Evolutionary conservation across 805 yeast genomes (phyloP).

Genomic region (baker's yeast (Saccharomyces cerevisiae)): DNA sequence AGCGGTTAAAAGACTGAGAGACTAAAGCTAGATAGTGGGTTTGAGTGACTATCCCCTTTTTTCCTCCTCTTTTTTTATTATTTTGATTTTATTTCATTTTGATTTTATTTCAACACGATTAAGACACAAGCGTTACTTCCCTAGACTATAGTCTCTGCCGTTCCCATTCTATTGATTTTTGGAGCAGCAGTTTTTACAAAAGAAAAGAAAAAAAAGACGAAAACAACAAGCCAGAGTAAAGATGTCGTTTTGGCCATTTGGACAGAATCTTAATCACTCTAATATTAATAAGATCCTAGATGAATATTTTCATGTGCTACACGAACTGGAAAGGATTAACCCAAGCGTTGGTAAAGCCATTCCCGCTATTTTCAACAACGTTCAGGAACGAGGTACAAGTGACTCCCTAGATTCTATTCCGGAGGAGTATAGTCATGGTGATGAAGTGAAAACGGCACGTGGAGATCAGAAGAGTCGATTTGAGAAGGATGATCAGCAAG

Average conservation of each 20-base stretch:
- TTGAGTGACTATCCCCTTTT: not conserved
- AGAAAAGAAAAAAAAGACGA: not conserved
- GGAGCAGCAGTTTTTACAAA: not conserved
- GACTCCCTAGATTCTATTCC: not conserved
- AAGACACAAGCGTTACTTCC: not conserved
- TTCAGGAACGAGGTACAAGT: not conserved
- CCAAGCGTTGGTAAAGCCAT: slow-evolving; percentile 11
- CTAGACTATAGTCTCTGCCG: not conserved
- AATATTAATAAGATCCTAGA: slow-evolving; percentile 35
- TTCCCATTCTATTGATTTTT: not conserved
- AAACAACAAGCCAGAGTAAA: not conserved
- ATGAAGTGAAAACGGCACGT: not conserved
- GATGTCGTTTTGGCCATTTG: slow-evolving; percentile 42
- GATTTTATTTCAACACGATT: not conserved
- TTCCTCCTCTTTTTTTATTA: not conserved
- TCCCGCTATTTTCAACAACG: not conserved
- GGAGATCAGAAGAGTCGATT: not conserved
- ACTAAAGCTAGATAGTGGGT: not conserved
- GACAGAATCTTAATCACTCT: slow-evolving; percentile 30
- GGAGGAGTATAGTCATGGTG: not conserved
- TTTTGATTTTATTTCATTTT: not conserved
- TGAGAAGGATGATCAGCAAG: not conserved
- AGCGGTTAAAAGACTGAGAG: not conserved
- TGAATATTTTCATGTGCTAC: slow-evolving; percentile 31
- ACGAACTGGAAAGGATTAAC: slow-evolving; percentile 18